Base-by-base conservation (phyloP, 192 early-diverging fungal genomes). In the Entrophospora sp. region DNA sequence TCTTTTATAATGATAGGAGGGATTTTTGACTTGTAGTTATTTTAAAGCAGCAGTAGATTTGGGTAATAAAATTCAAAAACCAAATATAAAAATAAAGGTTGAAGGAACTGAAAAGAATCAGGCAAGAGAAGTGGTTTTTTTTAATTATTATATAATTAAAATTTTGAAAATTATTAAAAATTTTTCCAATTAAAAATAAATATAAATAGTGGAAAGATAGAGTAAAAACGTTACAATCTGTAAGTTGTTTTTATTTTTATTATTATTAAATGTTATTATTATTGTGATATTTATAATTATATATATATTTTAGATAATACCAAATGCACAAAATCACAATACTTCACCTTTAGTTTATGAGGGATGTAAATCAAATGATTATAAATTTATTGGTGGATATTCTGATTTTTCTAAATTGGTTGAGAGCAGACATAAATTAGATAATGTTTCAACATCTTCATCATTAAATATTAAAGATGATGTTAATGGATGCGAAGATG, bases 271-370 rank as follows among this genome's bases (percentile, higher is more conserved):
- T 45, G 31, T 30, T 63, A 57, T 28, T 22, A n/a, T 18, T 16
- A 62, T 16, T 43, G n/a, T n/a, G n/a, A n/a, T n/a, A n/a, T n/a
- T n/a, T n/a, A 36, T 28, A 13, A 66, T 34, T 25, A 13, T 12
- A 8, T n/a, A 35, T 46, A 14, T 59, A 10, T 27, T 45, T 35
- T 36, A 45, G 48, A 28, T 66, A 53, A 38, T 68, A 16, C 61
- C 66, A 20, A 46, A 65, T 28, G 48, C 69, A 31, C 37, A 44
- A 22, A 24, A 22, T 18, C 77, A 79, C 53, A 60, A 57, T 36
- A 72, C 77, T 18, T 79, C 77, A 1, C 77, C 77, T 22, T 79
- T 79, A 42, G 74, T 79, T 53, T 79, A 79, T 57, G 74, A 79
- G 58, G 77, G 77, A 4, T 79, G 77, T 69, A 66, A 56, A 8